Evolutionary conservation across 371 early-diverging fungal genomes (phyloP), one percentile per base, ranked within the genome.

Genomic region (Rhizopus stolonifer): DNA sequence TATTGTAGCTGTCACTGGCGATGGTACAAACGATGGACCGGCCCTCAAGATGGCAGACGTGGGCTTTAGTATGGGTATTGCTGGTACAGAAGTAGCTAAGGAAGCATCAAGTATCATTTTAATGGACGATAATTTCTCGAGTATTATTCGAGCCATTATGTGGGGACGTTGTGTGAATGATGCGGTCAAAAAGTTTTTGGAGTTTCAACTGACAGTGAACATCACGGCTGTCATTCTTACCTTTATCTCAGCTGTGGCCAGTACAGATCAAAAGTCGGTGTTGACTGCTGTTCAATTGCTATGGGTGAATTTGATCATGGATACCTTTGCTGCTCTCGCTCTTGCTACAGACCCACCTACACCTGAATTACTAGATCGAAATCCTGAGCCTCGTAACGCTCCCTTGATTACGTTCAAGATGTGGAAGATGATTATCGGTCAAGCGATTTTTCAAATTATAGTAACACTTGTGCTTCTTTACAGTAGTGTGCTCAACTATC

Each of bases 301-400:
- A 18, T 87, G 88, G 88, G 71, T 87, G 56, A 87, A 86, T 64
- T 57, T 86, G 59, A 83, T 85, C 45, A 86, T 86, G 84, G 85
- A 87, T 65, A 83, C 83, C 11, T 65, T 87, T 43, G 85, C 81
- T n/a, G 83, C 88, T 17, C 60, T 87, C 11, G 84, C 82, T 6
- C 67, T 87, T 5, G 86, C 87, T 13, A 83, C 84, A 11, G 85
- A 87, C 43, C 72, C 76, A 2, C 88, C 88, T 10, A 79, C 77
- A 1, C 29, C 50, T 9, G 78, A 84, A 7, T 58, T 85, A 10
- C 45, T 86, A 42, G 59, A 79, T 29, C 73, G 79, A 25, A 58
- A 60, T 8, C 88, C 88, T 15, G 81, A 83, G 46, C 56, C 70
- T 17, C 70, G 72, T n/a, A 74, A 66, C 21, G 72, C 77, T 19